These are phyloP conservation scores for Rubia peregrina DNA, from an alignment of 305 asterid genomes.

Conservation along the genomic window DNA sequence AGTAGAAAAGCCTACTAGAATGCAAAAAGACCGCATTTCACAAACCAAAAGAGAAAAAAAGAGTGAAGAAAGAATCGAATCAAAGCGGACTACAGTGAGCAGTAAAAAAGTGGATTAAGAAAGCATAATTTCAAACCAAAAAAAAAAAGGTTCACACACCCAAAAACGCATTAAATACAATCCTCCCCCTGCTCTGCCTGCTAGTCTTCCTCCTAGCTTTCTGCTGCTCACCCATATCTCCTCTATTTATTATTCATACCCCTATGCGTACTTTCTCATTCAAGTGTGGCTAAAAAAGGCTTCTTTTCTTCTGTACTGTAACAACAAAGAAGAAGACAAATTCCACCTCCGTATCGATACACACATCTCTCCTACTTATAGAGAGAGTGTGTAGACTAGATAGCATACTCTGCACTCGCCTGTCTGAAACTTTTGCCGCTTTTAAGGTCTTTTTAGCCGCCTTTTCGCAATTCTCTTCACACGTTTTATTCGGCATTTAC, in stretches of 20 bases:
- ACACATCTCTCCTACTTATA: not conserved
- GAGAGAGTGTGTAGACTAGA: not conserved
- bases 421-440: constrained; percentile 9
- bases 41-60: constrained; percentile 12
- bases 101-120: constrained; percentile 17
- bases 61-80: constrained; percentile 25
- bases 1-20: not conserved
- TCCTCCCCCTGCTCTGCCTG: not conserved
- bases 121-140: constrained; percentile 17
- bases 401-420: not conserved
- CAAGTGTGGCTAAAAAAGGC: constrained; percentile 20
- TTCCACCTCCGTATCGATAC: not conserved
- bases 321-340: not conserved
- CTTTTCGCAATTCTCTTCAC: constrained; percentile 23
- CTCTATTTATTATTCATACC: constrained; percentile 18
- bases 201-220: not conserved
- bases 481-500: not conserved
- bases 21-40: constrained; percentile 4
- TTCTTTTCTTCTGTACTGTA: constrained; percentile 15
- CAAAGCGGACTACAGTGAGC: constrained; percentile 28
- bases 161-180: constrained; percentile 16
- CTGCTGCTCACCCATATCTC: constrained; percentile 1
- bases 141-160: not conserved
- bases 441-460: constrained; percentile 33
- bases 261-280: constrained; percentile 11